Evolutionary conservation across 169 alveolate genomes (phyloP).

Genomic region (Plasmodium inui): DNA sequence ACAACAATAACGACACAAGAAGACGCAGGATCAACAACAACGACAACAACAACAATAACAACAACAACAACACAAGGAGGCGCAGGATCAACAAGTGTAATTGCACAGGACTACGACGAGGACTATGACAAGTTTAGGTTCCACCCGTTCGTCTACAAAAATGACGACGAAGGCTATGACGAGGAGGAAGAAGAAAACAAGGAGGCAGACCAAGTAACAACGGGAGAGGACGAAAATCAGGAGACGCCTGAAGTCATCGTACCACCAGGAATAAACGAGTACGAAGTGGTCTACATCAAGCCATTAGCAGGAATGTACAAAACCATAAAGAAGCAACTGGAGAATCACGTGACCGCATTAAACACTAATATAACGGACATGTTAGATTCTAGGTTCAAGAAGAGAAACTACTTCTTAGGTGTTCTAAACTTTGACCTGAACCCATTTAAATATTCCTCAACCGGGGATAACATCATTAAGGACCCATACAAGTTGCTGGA

Average conservation of each 20-base stretch:
- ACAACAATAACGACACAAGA: neutral
- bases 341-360: neutral
- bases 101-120: neutral
- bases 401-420: constrained; percentile 20
- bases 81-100: neutral
- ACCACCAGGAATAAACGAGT: neutral
- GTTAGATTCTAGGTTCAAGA: constrained; percentile 9
- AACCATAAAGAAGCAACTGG: constrained; percentile 29
- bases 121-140: neutral
- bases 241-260: neutral
- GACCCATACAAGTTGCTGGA: constrained; percentile 35
- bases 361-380: neutral
- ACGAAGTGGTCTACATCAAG: constrained; percentile 3
- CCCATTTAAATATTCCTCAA: constrained; percentile 9
- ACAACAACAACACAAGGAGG: neutral
- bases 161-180: neutral
- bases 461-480: constrained; percentile 20
- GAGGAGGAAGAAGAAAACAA: too few species aligned
- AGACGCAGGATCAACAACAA: neutral
- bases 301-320: constrained; percentile 27
- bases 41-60: neutral
- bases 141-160: neutral
- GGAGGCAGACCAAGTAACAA: neutral
- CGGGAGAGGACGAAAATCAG: constrained; percentile 5
- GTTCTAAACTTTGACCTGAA: constrained; percentile 13